Base-by-base conservation (phyloP, 208 protist genomes). In the Novymonas esmeraldas region DNA sequence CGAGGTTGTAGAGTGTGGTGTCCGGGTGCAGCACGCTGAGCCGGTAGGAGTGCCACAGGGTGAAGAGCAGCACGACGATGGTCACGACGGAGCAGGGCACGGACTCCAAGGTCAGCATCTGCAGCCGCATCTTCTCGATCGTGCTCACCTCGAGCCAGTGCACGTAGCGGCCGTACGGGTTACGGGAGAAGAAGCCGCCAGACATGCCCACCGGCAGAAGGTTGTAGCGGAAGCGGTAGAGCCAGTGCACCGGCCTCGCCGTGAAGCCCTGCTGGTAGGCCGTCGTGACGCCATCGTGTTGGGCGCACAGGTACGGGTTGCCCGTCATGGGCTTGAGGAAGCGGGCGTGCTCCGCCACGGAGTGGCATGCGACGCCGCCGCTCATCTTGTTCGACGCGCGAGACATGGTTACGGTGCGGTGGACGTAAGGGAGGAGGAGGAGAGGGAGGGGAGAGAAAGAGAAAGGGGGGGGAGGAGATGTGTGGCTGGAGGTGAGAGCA, bases 221-320 rank as follows among this genome's bases (percentile, higher is more conserved):
- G 76, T 94, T 94, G 78, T 90, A 86, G 70, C 88, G 84, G 67
- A 89, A 94, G 78, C 88, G 81, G 68, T 94, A 94, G 48, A 94
- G 84, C 85, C 84, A 94, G 73, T 82, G 70, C 42, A 91, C 66
- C 29, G 81, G 70, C 70, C 87, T 87, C 20, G 85, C 56, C 24
- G 70, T 42, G 74, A 89, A 94, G 59, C 88, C 88, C 75, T 91
- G 72, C 64, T 78, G 67, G 78, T 91, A 94, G 49, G 73, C 88
- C 20, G 84, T 90, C 64, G 71, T 84, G 52, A 73, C 69, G 67
- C 88, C 88, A 29, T 94, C 85, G 65, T 94, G 88, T 26, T 84
- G 75, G 50, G 81, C 72, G 63, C 60, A 79, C 61, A 90, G 55
- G 73, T 84, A 94, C 34, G 84, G 88, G 70, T 94, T 94, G 63